Percentiles rank a stretch among this genome's conserved stretches.
Evolutionary conservation across 345 rosid genomes (phyloP).

Genomic region (Cardiospermum halicacabum): DNA sequence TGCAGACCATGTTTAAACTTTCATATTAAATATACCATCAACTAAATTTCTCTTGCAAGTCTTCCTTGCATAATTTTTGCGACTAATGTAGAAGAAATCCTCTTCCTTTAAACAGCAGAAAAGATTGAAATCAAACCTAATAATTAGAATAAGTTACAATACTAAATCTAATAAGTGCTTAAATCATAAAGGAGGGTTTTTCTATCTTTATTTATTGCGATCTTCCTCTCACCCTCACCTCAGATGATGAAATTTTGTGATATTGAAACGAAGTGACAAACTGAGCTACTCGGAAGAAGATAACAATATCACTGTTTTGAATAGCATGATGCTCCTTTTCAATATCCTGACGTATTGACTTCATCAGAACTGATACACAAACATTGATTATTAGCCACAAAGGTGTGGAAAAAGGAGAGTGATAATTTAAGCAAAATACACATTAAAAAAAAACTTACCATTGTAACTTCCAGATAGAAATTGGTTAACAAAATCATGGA

Average conservation of each 20-base stretch:
- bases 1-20: neutral
- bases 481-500: slow-evolving; percentile 75
- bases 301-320: slow-evolving; percentile 67
- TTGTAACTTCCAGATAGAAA: slow-evolving; percentile 83
- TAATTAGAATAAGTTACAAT: neutral
- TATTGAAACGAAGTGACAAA: slow-evolving; percentile 72
- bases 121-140: neutral
- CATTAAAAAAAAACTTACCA: slow-evolving; percentile 46
- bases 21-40: neutral
- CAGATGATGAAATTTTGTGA: slow-evolving; percentile 51
- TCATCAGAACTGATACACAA: slow-evolving; percentile 63
- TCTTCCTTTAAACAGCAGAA: neutral
- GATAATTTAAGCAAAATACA: slow-evolving; percentile 9
- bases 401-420: slow-evolving; percentile 2
- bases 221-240: slow-evolving; percentile 44
- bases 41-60: neutral
- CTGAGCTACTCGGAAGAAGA: slow-evolving; percentile 79
- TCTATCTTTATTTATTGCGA: too few relatives aligned
- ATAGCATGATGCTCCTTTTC: slow-evolving; percentile 79
- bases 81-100: neutral
- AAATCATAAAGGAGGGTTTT: too few relatives aligned
- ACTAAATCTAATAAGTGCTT: neutral
- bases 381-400: slow-evolving; percentile 11
- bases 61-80: neutral
- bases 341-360: slow-evolving; percentile 73